phyloP scores from a whole-genome alignment of 2,329 filamentous ascomycete species.

The Diaporthe ampelina region DNA sequence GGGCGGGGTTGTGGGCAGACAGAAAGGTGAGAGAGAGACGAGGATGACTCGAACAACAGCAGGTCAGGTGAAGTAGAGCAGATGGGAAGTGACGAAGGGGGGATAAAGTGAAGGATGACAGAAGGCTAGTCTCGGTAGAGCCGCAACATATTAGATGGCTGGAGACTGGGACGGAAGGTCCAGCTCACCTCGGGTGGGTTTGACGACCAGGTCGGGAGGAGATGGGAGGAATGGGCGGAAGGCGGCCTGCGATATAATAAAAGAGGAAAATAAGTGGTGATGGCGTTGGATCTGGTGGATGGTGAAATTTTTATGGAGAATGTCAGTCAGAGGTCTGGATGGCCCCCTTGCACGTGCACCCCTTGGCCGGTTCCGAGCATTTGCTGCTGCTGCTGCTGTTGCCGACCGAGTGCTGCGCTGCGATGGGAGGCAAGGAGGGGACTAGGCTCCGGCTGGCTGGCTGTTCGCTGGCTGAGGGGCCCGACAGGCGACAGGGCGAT shows the following conservation, averaged over 20 bases:
- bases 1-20: slow-evolving; percentile 15
- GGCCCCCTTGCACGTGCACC: slow-evolving; percentile 32
- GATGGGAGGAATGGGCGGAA: slow-evolving; percentile 1
- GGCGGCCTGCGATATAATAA: slow-evolving; percentile 36
- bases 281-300: slow-evolving; percentile 31
- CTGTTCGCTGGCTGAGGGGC: background rate
- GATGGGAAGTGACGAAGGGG: slow-evolving; percentile 27
- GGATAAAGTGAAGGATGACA: slow-evolving; percentile 36
- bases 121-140: slow-evolving; percentile 33
- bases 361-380: slow-evolving; percentile 31
- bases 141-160: slow-evolving; percentile 40
- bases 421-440: background rate
- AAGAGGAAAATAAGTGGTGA: slow-evolving; percentile 26
- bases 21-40: slow-evolving; percentile 22
- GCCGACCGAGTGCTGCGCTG: background rate
- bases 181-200: slow-evolving; percentile 39
- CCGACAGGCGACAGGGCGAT: background rate
- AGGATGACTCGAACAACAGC: slow-evolving; percentile 27
- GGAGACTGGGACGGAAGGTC: slow-evolving; percentile 39
- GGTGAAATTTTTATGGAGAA: slow-evolving; percentile 41
- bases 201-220: slow-evolving; percentile 37
- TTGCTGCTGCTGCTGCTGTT: background rate
- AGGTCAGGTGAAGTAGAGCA: slow-evolving; percentile 25
- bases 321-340: slow-evolving; percentile 18
- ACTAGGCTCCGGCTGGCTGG: background rate